A percentile compares a stretch with the other conserved stretches of the same genome.
Evolutionary conservation across 805 yeast species (phyloP).

Genomic region (Cyberlindnera nakhonratchasimensis): DNA sequence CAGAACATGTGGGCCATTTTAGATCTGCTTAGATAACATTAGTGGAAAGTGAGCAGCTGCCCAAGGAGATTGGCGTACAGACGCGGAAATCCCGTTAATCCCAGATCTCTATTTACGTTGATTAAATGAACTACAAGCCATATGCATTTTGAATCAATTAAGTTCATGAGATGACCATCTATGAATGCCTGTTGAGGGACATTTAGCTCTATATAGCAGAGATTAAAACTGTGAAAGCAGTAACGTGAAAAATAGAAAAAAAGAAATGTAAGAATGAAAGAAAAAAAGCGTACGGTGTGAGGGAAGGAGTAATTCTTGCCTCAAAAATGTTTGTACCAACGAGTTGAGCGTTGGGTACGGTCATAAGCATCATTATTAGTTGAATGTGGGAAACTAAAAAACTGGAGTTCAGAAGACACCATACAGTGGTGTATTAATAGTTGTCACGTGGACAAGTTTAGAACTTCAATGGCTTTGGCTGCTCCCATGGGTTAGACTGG

Average conservation of each 20-base stretch:
- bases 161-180: slow-evolving; percentile 16
- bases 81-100: too few relatives aligned
- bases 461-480: slow-evolving; percentile 75
- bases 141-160: not conserved
- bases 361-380: slow-evolving; percentile 16
- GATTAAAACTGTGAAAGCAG: slow-evolving; percentile 5
- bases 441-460: slow-evolving; percentile 29
- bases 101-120: too few relatives aligned
- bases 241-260: slow-evolving; percentile 1
- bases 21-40: too few relatives aligned
- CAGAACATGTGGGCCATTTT: too few relatives aligned
- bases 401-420: not conserved
- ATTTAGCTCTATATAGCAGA: slow-evolving; percentile 13
- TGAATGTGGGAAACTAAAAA: not conserved
- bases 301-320: not conserved
- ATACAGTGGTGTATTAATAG: not conserved
- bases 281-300: slow-evolving; percentile 1
- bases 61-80: too few relatives aligned
- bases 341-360: slow-evolving; percentile 21
- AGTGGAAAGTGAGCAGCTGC: too few relatives aligned
- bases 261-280: not conserved
- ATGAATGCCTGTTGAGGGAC: slow-evolving; percentile 25
- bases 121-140: too few relatives aligned
- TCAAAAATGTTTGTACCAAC: slow-evolving; percentile 9
- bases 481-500: slow-evolving; percentile 98